phyloP scores from a whole-genome alignment of 2,329 filamentous ascomycete species.

The Cladobotryum protrusum region DNA sequence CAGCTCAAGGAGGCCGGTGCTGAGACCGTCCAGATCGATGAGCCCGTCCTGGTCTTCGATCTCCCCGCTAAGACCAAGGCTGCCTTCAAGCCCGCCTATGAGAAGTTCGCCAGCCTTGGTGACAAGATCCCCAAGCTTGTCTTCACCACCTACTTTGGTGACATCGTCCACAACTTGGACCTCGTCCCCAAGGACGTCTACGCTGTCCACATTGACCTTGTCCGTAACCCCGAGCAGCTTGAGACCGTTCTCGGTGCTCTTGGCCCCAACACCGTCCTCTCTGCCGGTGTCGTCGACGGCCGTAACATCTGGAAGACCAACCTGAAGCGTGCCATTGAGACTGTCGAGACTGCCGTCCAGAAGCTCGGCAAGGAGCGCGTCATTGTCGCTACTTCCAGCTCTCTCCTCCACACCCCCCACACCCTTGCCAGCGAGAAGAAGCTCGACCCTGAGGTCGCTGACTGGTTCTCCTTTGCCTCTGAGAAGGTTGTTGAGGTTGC shows the following conservation, averaged over 20 bases:
- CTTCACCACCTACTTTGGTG: slow-evolving; percentile 97
- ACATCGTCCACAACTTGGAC: slow-evolving; percentile 98
- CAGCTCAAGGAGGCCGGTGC: slow-evolving; percentile 95
- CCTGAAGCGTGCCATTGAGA: slow-evolving; percentile 91
- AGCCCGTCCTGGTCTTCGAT: slow-evolving; percentile 95
- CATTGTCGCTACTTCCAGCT: slow-evolving; percentile 93
- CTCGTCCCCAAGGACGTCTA: slow-evolving; percentile 73
- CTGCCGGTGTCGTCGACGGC: slow-evolving; percentile 93
- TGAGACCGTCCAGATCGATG: slow-evolving; percentile 95
- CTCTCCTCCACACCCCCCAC: slow-evolving; percentile 96
- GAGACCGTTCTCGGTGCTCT: slow-evolving; percentile 76
- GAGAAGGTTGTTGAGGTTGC: slow-evolving; percentile 92
- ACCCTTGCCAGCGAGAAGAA: slow-evolving; percentile 98
- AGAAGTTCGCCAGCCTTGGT: slow-evolving; percentile 74
- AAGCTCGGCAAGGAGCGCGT: slow-evolving; percentile 96
- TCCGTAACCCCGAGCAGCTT: slow-evolving; percentile 97
- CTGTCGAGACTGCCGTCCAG: slow-evolving; percentile 82
- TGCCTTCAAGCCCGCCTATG: slow-evolving; percentile 96
- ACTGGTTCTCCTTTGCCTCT: slow-evolving; percentile 97
- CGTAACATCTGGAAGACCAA: slow-evolving; percentile 99
- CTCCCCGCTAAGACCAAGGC: slow-evolving; percentile 84
- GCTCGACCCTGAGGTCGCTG: slow-evolving; percentile 83
- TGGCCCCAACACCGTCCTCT: slow-evolving; percentile 83
- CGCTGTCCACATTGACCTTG: slow-evolving; percentile 89
- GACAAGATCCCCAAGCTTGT: slow-evolving; percentile 79